These are phyloP conservation scores for Lablab purpureus DNA, from an alignment of 306 rosid species.

Conservation along the genomic window DNA sequence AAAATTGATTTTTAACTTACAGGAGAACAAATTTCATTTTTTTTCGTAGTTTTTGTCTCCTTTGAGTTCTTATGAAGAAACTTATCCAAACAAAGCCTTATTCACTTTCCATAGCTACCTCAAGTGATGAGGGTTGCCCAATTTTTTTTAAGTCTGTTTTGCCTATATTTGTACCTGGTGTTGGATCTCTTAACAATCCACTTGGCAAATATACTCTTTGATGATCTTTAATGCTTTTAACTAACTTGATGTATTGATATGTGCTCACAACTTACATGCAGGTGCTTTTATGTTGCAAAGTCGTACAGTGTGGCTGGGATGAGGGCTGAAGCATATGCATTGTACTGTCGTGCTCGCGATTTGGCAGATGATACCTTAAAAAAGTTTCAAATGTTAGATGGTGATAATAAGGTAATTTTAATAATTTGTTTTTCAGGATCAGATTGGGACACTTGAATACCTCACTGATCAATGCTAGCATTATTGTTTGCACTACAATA, in stretches of 20 bases:
- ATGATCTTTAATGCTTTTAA: neutral
- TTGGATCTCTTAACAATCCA: neutral
- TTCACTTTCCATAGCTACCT: neutral
- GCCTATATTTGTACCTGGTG: neutral
- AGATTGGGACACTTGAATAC: neutral
- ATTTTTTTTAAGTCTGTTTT: too few species aligned
- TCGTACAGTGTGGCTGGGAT: constrained; percentile 92
- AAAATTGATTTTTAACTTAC: neutral
- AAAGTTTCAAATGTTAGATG: constrained; percentile 48
- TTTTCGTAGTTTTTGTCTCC: neutral
- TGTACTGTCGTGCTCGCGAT: constrained; percentile 72
- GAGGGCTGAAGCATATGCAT: constrained; percentile 92
- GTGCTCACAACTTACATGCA: constrained; percentile 32
- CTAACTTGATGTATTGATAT: neutral
- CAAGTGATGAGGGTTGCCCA: neutral
- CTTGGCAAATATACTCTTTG: neutral
- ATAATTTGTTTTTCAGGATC: constrained; percentile 14
- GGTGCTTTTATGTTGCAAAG: constrained; percentile 94
- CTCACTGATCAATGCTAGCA: constrained; percentile 5
- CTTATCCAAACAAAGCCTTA: neutral
- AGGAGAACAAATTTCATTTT: neutral
- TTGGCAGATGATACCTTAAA: constrained; percentile 57
- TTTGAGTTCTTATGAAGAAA: neutral
- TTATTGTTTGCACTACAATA: neutral
- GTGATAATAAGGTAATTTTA: constrained; percentile 49